Base-by-base conservation (phyloP, 345 rosid genomes). In the Linum tenue region DNA sequence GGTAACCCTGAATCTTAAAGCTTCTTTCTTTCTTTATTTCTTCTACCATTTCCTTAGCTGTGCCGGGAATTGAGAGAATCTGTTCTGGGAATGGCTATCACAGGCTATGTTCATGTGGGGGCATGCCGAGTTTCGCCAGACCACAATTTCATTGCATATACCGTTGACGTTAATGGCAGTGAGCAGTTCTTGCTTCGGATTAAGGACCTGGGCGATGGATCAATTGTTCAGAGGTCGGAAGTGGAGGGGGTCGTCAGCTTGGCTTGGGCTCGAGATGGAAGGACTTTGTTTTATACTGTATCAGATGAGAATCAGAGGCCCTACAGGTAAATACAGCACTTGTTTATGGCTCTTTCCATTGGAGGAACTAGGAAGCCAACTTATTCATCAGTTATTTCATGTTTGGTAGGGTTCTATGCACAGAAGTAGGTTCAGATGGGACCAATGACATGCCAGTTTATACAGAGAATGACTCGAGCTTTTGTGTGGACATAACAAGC, bases 51-150 rank as follows among this genome's bases (percentile, higher is more conserved):
- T 48, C 53, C 11, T 2, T 48, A 9, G 14, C 53, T 9, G 53
- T 48, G 9, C 14, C 53, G 14, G 53, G 14, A 48, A 48, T 10
- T 48, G 2, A 5, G 11, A 15, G 11, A 41, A 41, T 41, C 44
- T 41, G 44, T 48, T 48, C 53, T 48, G 53, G 53, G 9, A 4
- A 22, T 22, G 53, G 48, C 37, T 64, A 56, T 57, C 74, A 64
- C 73, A 87, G 98, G 98, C 70, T 87, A 89, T 71, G 95, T 92
- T 58, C 89, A 92, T 59, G 79, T 89, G 59, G 96, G 96, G 43
- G 70, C 85, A 64, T 92, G 98, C 73, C 85, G 95, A 37, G 82
- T 92, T 80, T 89, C 98, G 59, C 95, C 92, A 2, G 86, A 89
- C 73, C 96, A 92, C 39, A 84, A 80, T 64, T 82, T 79, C 80